These are phyloP conservation scores for Solanum hybrid DNA, from an alignment of 305 asterid genomes.

Conservation along the genomic window DNA sequence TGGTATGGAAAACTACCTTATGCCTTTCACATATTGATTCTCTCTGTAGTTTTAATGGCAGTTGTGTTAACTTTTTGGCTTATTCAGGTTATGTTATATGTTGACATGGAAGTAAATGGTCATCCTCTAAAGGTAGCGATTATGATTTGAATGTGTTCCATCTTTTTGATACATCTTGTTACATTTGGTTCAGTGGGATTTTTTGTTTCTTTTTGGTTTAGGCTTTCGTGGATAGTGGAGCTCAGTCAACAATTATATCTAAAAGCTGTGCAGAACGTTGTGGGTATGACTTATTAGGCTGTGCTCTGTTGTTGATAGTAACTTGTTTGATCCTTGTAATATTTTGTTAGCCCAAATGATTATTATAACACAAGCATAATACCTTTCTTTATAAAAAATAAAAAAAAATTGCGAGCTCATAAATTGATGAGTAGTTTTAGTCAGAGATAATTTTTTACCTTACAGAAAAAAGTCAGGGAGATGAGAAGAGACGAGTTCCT, in stretches of 20 bases:
- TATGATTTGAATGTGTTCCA: background rate
- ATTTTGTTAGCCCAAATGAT: background rate
- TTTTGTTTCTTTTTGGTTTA: conserved; percentile 24
- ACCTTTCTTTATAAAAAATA: background rate
- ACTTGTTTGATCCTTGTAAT: background rate
- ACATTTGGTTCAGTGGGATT: background rate
- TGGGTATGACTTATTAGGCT: conserved; percentile 43
- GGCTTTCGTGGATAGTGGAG: conserved; percentile 99
- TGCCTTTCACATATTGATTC: background rate
- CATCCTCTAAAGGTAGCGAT: conserved; percentile 71
- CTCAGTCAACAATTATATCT: conserved; percentile 95
- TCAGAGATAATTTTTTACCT: background rate
- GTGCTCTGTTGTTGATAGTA: background rate
- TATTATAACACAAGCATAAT: background rate
- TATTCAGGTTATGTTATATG: conserved; percentile 88
- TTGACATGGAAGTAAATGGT: conserved; percentile 98
- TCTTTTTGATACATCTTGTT: background rate
- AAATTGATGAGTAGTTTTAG: background rate
- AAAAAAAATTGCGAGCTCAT: background rate
- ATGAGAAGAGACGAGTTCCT: background rate
- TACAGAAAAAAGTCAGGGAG: background rate
- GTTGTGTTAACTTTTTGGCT: background rate
- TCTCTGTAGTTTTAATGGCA: background rate
- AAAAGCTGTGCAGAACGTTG: conserved; percentile 94
- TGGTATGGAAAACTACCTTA: conserved; percentile 40